Conservation (phyloP, 2,329 filamentous ascomycete genomes). For the Penicillium sp. region DNA sequence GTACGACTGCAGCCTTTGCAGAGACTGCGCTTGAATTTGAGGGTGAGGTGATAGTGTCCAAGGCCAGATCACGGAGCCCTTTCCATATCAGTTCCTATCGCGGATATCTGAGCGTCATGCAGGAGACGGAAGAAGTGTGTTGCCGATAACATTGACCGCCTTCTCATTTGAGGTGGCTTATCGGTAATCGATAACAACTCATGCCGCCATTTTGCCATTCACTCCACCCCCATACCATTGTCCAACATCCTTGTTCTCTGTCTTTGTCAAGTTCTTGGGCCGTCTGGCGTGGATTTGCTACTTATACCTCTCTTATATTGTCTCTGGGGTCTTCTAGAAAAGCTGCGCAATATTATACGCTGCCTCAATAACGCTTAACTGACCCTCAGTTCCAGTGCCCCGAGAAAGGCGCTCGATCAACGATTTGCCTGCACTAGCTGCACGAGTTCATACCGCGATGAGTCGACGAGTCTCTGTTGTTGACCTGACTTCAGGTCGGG, state of each 20-base stretch:
- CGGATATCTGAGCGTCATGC: constrained; percentile 25
- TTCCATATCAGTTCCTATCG: constrained; percentile 26
- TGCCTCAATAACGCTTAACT: not conserved
- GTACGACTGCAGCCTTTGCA: constrained; percentile 19
- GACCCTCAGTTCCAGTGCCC: not conserved
- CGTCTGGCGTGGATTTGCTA: not conserved
- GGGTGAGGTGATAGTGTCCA: not conserved
- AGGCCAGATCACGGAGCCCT: constrained; percentile 6
- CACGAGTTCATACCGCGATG: constrained; percentile 7
- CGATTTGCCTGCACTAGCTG: not conserved
- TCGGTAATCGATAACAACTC: constrained; percentile 6
- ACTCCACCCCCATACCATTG: no score
- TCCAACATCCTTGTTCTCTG: not conserved
- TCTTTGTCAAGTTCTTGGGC: not conserved
- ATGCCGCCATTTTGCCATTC: not conserved
- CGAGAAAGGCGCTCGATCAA: not conserved
- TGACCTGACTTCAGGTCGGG: constrained; percentile 13
- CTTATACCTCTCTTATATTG: not conserved
- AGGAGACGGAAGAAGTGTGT: constrained; percentile 13
- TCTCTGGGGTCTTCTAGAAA: not conserved
- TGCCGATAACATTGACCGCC: constrained; percentile 11
- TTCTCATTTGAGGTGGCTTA: constrained; percentile 7
- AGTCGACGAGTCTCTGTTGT: constrained; percentile 18
- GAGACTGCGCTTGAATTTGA: constrained; percentile 6
- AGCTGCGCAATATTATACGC: not conserved